These are phyloP conservation scores for Aspergillus glaucus DNA, from an alignment of 2,329 filamentous ascomycete genomes.

Conservation along the genomic window DNA sequence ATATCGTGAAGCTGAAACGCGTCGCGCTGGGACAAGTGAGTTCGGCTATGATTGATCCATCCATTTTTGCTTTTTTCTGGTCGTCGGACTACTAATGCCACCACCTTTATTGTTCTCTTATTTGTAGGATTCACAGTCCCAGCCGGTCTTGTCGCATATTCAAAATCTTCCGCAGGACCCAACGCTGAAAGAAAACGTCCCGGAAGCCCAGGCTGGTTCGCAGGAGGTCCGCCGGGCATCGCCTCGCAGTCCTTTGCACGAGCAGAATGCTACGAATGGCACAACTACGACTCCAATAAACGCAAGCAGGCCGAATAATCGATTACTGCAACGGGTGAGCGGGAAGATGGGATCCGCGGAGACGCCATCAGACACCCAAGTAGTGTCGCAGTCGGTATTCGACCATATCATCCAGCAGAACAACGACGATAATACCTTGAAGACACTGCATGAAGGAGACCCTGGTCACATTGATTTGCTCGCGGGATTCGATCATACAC, in stretches of 20 bases:
- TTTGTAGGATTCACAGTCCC: conserved; percentile 26
- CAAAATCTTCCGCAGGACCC: conserved; percentile 4
- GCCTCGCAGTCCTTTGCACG: background rate
- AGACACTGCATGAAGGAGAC: conserved; percentile 37
- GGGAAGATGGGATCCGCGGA: conserved; percentile 30
- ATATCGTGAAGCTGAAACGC: conserved; percentile 35
- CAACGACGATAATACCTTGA: conserved; percentile 30
- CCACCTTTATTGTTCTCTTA: conserved; percentile 7
- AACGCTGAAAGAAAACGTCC: background rate
- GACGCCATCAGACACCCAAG: conserved; percentile 38
- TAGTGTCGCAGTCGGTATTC: conserved; percentile 40
- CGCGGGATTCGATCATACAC: conserved; percentile 29
- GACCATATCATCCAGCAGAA: conserved; percentile 35
- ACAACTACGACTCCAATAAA: conserved; percentile 6
- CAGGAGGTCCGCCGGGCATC: conserved; percentile 1
- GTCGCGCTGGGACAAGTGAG: conserved; percentile 36
- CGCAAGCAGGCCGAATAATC: conserved; percentile 4
- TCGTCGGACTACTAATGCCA: conserved; percentile 24
- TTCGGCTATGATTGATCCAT: conserved; percentile 9
- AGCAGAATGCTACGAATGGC: conserved; percentile 16
- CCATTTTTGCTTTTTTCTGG: conserved; percentile 18
- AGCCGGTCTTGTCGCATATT: conserved; percentile 11
- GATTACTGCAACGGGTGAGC: conserved; percentile 11
- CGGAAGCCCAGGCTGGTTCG: background rate
- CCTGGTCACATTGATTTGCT: conserved; percentile 40